phyloP scores from a whole-genome alignment of 257 asterid genomes.

The Solanum arcanum region DNA sequence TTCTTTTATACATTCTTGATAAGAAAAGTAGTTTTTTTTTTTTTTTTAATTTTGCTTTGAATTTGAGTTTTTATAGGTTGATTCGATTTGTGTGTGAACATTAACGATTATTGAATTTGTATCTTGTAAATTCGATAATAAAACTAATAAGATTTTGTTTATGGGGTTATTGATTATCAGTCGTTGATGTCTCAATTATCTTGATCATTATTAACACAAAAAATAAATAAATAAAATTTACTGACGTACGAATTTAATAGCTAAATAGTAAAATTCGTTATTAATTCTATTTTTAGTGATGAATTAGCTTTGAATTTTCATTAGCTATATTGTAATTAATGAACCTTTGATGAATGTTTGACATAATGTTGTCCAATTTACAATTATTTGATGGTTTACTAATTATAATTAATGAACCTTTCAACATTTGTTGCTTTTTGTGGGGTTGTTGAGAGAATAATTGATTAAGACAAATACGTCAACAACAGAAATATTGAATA shows the following conservation, averaged over 20 bases:
- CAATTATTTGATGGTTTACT: not conserved
- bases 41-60: not conserved
- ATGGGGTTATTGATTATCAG: not conserved
- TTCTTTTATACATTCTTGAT: not conserved
- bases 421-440: not conserved
- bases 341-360: not conserved
- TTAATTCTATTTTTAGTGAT: no score
- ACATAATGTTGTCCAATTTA: not conserved
- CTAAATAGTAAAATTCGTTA: not conserved
- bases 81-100: not conserved
- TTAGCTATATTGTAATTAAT: not conserved
- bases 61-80: not conserved
- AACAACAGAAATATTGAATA: not conserved
- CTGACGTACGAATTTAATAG: not conserved
- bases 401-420: not conserved
- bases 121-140: not conserved
- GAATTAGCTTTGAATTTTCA: not conserved
- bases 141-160: not conserved
- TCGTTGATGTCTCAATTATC: not conserved
- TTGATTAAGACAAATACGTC: not conserved
- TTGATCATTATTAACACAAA: not conserved
- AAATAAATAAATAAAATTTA: no score
- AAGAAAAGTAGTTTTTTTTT: not conserved
- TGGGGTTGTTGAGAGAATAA: not conserved
- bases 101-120: not conserved